A percentile compares a stretch with the other conserved stretches of the same genome.
Conservation (phyloP, 139 green algal species). For the Chlamydomonas asymmetrica region DNA sequence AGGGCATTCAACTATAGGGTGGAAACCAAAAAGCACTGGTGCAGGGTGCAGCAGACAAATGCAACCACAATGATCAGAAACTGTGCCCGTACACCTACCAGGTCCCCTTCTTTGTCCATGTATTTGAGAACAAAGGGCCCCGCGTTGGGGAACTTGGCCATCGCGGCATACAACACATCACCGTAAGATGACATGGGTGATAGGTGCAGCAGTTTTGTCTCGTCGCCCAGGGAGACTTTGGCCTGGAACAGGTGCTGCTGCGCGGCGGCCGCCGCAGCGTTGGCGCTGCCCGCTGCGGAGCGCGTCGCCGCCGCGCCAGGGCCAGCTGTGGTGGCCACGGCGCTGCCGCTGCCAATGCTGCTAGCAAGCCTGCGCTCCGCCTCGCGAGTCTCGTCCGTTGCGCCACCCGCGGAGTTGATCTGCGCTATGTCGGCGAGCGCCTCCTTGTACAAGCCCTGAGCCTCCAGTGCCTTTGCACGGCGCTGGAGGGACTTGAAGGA, state of each 20-base stretch:
- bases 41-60: too few species aligned
- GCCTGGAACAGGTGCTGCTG: conserved; percentile 42
- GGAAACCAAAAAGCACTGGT: too few species aligned
- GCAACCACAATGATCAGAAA: too few species aligned
- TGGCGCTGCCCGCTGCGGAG: neutral
- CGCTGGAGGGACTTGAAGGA: conserved; percentile 66
- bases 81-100: too few species aligned
- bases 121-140: conserved; percentile 62
- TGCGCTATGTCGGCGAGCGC: conserved; percentile 72
- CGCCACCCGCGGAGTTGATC: conserved; percentile 48
- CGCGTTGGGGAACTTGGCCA: conserved; percentile 70
- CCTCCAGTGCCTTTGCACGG: conserved; percentile 76
- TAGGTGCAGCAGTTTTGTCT: conserved; percentile 75
- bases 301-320: conserved; percentile 15
- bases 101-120: conserved; percentile 70
- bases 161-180: conserved; percentile 69
- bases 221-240: conserved; percentile 69
- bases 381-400: conserved; percentile 63
- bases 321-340: neutral
- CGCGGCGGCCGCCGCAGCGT: neutral
- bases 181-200: conserved; percentile 58
- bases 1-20: too few species aligned
- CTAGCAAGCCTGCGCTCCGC: conserved; percentile 64
- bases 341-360: conserved; percentile 13
- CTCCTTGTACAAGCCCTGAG: conserved; percentile 76